Percentiles rank a stretch among this genome's conserved stretches.
Conservation (phyloP, 2,329 filamentous ascomycete genomes). For the Trichocomaceae sp. region DNA sequence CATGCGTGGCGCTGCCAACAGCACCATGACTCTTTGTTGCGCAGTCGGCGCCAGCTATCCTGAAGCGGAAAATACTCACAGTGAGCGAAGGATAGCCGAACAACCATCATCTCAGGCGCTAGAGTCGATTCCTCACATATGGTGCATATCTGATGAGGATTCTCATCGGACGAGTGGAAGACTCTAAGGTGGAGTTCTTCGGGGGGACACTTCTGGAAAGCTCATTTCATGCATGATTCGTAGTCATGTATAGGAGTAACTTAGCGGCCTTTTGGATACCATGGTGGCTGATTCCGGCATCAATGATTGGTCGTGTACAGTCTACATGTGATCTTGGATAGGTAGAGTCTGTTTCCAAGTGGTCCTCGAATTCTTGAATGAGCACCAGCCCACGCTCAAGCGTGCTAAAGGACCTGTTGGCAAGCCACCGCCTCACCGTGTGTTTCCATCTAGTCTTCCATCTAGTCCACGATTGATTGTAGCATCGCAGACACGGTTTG, state of each 20-base stretch:
- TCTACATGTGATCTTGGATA: no score
- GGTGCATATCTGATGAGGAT: no score
- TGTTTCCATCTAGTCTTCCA: no score
- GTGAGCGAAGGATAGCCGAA: neutral
- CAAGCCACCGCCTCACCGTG: no score
- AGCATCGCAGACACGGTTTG: no score
- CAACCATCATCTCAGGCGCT: constrained; percentile 1
- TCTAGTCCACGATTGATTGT: no score
- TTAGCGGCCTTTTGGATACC: neutral
- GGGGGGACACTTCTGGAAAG: constrained; percentile 4
- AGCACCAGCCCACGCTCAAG: neutral
- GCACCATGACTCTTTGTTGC: neutral
- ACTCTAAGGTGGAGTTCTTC: neutral
- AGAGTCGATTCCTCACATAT: neutral
- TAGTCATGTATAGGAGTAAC: constrained; percentile 1
- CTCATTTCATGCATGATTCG: neutral
- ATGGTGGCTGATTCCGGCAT: constrained; percentile 1
- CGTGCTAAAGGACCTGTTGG: no score
- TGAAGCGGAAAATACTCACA: no score
- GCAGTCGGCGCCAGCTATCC: constrained; percentile 1
- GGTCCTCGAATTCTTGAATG: neutral
- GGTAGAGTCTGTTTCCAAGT: neutral
- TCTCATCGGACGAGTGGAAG: constrained; percentile 1
- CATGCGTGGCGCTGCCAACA: neutral
- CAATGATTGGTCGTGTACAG: no score